A percentile compares a stretch with the other conserved stretches of the same genome.
These are phyloP conservation scores for Ceratocystis eucalypticola DNA, from an alignment of 2,329 filamentous ascomycete species.

Conservation along the genomic window DNA sequence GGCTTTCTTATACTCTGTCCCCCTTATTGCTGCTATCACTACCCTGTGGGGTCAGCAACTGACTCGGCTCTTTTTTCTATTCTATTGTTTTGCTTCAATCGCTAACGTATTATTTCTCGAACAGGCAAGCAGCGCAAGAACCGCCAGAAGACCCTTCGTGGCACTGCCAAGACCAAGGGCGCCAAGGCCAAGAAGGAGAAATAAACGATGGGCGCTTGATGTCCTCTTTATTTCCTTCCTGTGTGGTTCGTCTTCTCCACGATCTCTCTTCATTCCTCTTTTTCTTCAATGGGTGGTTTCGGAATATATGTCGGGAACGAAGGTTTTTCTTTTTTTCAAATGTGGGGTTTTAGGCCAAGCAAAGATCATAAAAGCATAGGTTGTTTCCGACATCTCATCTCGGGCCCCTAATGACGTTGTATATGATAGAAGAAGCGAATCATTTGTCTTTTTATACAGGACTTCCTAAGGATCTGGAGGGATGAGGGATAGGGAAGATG, in stretches of 20 bases:
- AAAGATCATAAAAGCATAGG: constrained; percentile 5
- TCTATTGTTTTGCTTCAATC: neutral
- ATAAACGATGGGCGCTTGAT: constrained; percentile 38
- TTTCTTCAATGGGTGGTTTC: neutral
- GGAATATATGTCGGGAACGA: neutral
- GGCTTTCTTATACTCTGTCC: constrained; percentile 16
- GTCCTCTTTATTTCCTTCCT: constrained; percentile 12
- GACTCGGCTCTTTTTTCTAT: neutral
- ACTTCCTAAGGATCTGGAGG: neutral
- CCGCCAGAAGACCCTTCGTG: constrained; percentile 95
- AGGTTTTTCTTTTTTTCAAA: neutral
- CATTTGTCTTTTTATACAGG: neutral
- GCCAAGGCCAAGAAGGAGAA: constrained; percentile 88
- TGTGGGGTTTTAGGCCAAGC: neutral
- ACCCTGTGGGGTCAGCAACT: neutral
- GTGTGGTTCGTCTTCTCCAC: constrained; percentile 10
- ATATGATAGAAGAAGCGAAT: neutral
- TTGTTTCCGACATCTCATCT: neutral
- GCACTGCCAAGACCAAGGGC: constrained; percentile 97
- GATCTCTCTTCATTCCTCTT: neutral
- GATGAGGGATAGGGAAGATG: neutral
- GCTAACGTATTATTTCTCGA: constrained; percentile 18
- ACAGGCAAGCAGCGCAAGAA: constrained; percentile 99
- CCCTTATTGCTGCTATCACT: neutral
- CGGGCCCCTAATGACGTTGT: neutral